Evolutionary conservation across 106 monocot genomes (phyloP).

Genomic region (Chionographis japonica): DNA sequence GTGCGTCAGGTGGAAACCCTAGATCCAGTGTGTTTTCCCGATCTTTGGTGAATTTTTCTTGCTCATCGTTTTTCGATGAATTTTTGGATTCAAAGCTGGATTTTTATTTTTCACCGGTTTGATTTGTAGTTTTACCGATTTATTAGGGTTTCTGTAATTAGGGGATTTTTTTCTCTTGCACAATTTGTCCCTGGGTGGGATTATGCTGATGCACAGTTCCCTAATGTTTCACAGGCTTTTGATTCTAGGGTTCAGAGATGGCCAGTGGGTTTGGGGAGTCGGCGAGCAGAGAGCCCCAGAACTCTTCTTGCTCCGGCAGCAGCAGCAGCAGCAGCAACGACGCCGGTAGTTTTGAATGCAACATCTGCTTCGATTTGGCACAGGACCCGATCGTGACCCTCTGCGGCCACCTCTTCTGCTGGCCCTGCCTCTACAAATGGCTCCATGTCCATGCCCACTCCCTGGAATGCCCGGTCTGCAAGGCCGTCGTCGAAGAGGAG

Average conservation of each 20-base stretch:
- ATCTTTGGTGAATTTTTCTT: no score
- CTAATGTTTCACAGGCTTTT: neutral
- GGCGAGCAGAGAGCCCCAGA: conserved; percentile 16
- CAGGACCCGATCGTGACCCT: no score
- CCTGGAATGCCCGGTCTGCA: conserved; percentile 71
- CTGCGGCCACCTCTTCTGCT: conserved; percentile 76
- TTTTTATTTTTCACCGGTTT: no score
- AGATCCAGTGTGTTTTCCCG: no score
- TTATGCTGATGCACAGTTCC: neutral
- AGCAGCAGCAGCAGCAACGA: conserved; percentile 27
- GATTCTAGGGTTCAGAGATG: conserved; percentile 20
- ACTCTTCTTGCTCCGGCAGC: conserved; percentile 17
- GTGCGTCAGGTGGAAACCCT: no score
- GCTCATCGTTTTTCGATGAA: no score
- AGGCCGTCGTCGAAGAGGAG: conserved; percentile 51
- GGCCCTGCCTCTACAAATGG: conserved; percentile 82
- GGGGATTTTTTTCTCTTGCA: no score
- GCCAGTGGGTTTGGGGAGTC: conserved; percentile 29
- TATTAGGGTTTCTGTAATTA: no score
- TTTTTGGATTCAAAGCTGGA: no score
- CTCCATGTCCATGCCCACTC: conserved; percentile 58
- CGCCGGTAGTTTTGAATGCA: conserved; percentile 66
- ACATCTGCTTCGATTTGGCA: conserved; percentile 75
- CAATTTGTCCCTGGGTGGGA: no score
- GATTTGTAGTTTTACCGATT: no score